Base-by-base conservation (phyloP, 148 eudicot genomes). In the Rhododendron griersonianum region DNA sequence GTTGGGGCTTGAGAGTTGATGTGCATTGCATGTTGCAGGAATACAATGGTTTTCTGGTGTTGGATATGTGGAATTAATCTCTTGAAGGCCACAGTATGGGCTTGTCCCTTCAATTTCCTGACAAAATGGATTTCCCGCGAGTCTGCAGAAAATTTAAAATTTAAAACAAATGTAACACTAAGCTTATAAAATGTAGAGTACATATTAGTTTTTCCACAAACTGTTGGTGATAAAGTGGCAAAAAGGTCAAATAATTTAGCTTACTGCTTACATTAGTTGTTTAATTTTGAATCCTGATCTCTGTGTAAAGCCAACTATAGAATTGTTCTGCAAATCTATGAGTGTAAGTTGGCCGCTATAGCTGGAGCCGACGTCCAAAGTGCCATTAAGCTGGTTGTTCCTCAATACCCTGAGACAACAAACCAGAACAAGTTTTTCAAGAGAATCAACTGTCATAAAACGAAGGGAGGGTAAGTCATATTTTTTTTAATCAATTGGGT, bases 41-140 rank as follows among this genome's bases (percentile, higher is more conserved):
- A 13, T 13, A 30, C 76, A 71, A 19, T 71, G 5, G 4, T 30
- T 71, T 71, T 71, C 0, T 3, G 76, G 76, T 71, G 76, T 71
- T 30, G 76, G 4, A 71, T 71, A 71, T 13, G 2, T 1, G 39
- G 18, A 13, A 71, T 14, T 14, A 30, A 19, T 19, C 76, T 71
- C 18, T 71, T 3, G 76, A 71, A 30, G 5, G 39, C 19, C 13
- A 37, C 23, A 35, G 86, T 90, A 93, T 28, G 80, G 30, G 23
- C 16, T 39, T 50, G 79, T 37, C 39, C 39, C 86, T 37, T 45
- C 88, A 73, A 57, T 33, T 45, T 25, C 73, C 14, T 48, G 19
- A 85, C 98, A 96, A 74, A 87, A 77, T 18, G 94, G 95, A 86
- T 95, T 96, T 21, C 63, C 90, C 5, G 69, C 80, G 88, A 96